phyloP scores from a whole-genome alignment of 2,329 filamentous ascomycete species.

The Pyricularia sp. region DNA sequence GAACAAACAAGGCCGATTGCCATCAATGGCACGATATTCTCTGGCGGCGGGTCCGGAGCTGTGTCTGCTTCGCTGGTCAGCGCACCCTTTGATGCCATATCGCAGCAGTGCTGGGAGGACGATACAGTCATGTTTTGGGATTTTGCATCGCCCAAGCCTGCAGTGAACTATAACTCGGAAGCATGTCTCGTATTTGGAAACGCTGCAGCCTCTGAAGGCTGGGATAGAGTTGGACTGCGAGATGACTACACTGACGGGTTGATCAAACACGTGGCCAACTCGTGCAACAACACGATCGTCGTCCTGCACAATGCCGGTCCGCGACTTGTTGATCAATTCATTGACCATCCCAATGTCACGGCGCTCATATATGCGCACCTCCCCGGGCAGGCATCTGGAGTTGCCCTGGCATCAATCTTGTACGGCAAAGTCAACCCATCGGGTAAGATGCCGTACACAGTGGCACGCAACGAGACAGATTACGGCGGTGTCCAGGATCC shows the following conservation, averaged over 20 bases:
- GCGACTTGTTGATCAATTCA: constrained; percentile 49
- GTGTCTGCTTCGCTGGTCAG: constrained; percentile 30
- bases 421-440: constrained; percentile 49
- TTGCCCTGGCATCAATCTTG: constrained; percentile 42
- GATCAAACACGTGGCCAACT: constrained; percentile 44
- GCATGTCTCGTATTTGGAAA: constrained; percentile 61
- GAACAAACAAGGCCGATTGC: constrained; percentile 16
- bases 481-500: constrained; percentile 36
- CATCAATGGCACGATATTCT: constrained; percentile 31
- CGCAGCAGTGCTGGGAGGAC: constrained; percentile 41
- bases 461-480: constrained; percentile 44
- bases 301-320: constrained; percentile 54
- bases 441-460: constrained; percentile 51
- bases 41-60: constrained; percentile 26
- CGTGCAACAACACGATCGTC: constrained; percentile 55
- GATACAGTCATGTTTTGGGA: constrained; percentile 52
- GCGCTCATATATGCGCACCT: constrained; percentile 54
- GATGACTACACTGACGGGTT: constrained; percentile 57
- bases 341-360: constrained; percentile 54
- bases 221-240: constrained; percentile 48
- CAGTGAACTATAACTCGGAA: constrained; percentile 41
- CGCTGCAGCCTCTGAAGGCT: constrained; percentile 62
- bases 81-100: constrained; percentile 46
- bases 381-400: constrained; percentile 52
- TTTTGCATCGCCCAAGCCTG: constrained; percentile 34